A percentile compares a stretch with the other conserved stretches of the same genome.
Conservation (phyloP, 1,284 basidiomycete species). For the Tetrapyrgos nigripes region DNA sequence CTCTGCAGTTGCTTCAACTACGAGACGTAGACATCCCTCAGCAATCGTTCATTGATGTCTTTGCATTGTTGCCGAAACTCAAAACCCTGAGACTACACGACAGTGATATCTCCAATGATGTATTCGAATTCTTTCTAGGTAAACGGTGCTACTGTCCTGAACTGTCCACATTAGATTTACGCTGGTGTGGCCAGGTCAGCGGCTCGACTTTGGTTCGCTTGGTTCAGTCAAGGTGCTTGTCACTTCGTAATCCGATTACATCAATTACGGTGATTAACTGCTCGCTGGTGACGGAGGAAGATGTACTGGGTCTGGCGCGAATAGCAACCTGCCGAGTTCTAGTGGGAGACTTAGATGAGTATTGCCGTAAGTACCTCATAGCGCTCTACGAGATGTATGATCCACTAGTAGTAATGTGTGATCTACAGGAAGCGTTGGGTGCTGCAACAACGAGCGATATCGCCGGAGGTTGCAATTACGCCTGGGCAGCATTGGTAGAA, state of each 20-base stretch:
- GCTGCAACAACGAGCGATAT: constrained; percentile 63
- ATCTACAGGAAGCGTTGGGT: constrained; percentile 48
- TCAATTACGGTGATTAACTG: constrained; percentile 66
- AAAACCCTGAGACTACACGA: constrained; percentile 63
- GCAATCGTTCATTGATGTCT: constrained; percentile 47
- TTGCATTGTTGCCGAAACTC: constrained; percentile 46
- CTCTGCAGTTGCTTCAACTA: constrained; percentile 57
- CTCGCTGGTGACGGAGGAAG: constrained; percentile 59
- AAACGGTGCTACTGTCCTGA: constrained; percentile 52
- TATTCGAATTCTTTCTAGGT: constrained; percentile 47
- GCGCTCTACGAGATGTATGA: constrained; percentile 1
- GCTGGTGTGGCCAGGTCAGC: constrained; percentile 65
- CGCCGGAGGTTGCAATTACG: constrained; percentile 50
- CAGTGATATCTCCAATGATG: constrained; percentile 61
- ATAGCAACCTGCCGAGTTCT: constrained; percentile 58
- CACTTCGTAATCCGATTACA: constrained; percentile 33
- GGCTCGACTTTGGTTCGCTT: constrained; percentile 55
- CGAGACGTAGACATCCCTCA: constrained; percentile 59
- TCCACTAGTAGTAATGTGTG: constrained; percentile 9
- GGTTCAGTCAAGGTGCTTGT: constrained; percentile 44
- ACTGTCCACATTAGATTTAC: constrained; percentile 57
- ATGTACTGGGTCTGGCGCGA: constrained; percentile 57
- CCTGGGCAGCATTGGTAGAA: constrained; percentile 11
- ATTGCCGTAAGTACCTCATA: constrained; percentile 55
- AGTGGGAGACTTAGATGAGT: constrained; percentile 50